Conservation (phyloP, 805 yeast genomes). For the Sungouiozyma ichnusensis region DNA sequence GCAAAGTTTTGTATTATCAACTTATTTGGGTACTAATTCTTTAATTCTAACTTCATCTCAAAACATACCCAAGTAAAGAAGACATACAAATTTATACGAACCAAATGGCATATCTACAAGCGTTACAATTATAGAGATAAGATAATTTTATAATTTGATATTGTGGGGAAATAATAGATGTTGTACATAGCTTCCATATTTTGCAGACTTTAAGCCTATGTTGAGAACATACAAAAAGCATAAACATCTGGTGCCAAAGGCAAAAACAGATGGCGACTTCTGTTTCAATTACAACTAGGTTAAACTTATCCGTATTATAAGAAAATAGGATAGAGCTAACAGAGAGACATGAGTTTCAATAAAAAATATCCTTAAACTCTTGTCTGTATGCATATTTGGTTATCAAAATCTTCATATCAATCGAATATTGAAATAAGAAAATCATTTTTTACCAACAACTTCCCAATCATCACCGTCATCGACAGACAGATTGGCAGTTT, state of each 20-base stretch:
- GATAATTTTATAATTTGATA: too few species aligned
- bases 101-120: too few species aligned
- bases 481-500: constrained; percentile 33
- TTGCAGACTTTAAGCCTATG: neutral
- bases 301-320: neutral
- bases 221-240: neutral
- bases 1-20: too few species aligned
- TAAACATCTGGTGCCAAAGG: neutral
- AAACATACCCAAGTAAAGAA: too few species aligned
- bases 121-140: neutral
- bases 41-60: too few species aligned
- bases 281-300: neutral
- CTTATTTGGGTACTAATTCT: too few species aligned
- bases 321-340: neutral
- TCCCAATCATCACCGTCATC: constrained; percentile 37
- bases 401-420: neutral
- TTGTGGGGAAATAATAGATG: neutral
- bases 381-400: neutral
- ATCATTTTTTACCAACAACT: constrained; percentile 35
- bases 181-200: neutral
- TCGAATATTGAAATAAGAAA: neutral
- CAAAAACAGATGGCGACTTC: neutral
- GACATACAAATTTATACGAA: too few species aligned
- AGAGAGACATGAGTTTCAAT: neutral
- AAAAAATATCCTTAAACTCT: neutral